Base-by-base conservation (phyloP, 2,329 filamentous ascomycete species). In the Microthyrium microscopicum region DNA sequence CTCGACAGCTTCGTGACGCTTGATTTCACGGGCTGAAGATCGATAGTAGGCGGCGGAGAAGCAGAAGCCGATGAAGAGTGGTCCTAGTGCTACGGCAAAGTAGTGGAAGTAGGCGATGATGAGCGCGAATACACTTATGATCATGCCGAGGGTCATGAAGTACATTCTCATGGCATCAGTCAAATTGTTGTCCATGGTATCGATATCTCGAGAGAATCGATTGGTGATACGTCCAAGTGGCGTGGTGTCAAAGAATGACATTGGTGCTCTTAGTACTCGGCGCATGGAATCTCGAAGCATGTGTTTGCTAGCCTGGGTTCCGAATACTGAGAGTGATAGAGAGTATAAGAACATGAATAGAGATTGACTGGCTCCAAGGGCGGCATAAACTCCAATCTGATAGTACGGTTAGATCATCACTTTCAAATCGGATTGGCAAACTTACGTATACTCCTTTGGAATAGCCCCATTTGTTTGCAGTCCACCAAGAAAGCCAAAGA, bases 61-160 rank as follows among this genome's bases (percentile, higher is more conserved):
- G 26, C 91, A 46, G 60, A 93, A 94, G 29, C 91, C 50, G 26
- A 83, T 38, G 40, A 81, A 71, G 1, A 95, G 63, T 1, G 75
- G 74, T 1, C 63, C 70, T 1, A 81, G 56, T 1, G 75, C 75
- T 36, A 79, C 68, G 20, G 68, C 71, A 46, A 92, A 93, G 56
- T 83, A 94, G 58, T 89, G 73, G 59, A 91, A 95, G 58, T 79
- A 94, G n/a, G 81, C 77, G 46, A 95, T 89, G 58, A 93, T 91
- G 42, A 95, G 66, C 26, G 75, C 72, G 50, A 94, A 92, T 22
- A 93, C 80, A 4, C 79, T 75, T 2, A 76, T 61, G 42, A 93
- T 84, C 68, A 78, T 82, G 25, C 71, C 76, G 44, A 92, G 57
- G 2, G 83, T 93, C 45, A 94, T 60, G 46, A 85, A 77, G 60